Evolutionary conservation across 2,329 filamentous ascomycete species (phyloP).

Genomic region (Cladosporium sp.): DNA sequence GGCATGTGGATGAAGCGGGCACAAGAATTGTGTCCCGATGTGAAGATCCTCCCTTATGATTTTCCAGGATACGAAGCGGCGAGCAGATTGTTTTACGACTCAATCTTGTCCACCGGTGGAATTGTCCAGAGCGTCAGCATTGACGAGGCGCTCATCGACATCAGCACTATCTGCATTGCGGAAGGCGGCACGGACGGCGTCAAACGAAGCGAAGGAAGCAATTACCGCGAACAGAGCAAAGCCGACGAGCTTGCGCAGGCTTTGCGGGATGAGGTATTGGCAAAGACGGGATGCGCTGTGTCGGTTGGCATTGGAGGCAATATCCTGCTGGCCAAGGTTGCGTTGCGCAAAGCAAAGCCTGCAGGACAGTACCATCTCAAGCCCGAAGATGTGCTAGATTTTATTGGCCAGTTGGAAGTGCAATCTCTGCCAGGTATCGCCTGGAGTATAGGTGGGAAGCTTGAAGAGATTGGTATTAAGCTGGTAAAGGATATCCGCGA

Average conservation of each 20-base stretch:
- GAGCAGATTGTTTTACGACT: constrained; percentile 82
- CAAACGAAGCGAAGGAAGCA: constrained; percentile 64
- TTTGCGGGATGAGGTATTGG: constrained; percentile 69
- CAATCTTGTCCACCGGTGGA: constrained; percentile 75
- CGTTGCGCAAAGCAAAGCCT: constrained; percentile 87
- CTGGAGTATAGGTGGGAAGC: constrained; percentile 79
- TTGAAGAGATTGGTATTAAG: constrained; percentile 82
- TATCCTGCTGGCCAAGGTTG: constrained; percentile 87
- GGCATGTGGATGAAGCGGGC: constrained; percentile 99
- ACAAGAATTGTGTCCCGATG: constrained; percentile 74
- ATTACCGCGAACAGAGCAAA: constrained; percentile 75
- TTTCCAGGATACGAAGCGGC: constrained; percentile 93
- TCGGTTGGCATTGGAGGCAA: constrained; percentile 92
- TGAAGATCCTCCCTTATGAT: constrained; percentile 92
- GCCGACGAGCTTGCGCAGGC: constrained; percentile 69
- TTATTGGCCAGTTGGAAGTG: constrained; percentile 76
- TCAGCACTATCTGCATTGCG: constrained; percentile 68
- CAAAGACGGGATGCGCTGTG: constrained; percentile 78
- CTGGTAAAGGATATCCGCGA: constrained; percentile 80
- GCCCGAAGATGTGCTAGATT: constrained; percentile 73
- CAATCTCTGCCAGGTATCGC: constrained; percentile 89
- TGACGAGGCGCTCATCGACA: constrained; percentile 88
- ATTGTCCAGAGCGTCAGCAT: constrained; percentile 95
- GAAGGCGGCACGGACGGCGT: constrained; percentile 66
- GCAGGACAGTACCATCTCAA: constrained; percentile 89